Evolutionary conservation across 2,329 filamentous ascomycete species (phyloP).

Genomic region (Periconia sp.): DNA sequence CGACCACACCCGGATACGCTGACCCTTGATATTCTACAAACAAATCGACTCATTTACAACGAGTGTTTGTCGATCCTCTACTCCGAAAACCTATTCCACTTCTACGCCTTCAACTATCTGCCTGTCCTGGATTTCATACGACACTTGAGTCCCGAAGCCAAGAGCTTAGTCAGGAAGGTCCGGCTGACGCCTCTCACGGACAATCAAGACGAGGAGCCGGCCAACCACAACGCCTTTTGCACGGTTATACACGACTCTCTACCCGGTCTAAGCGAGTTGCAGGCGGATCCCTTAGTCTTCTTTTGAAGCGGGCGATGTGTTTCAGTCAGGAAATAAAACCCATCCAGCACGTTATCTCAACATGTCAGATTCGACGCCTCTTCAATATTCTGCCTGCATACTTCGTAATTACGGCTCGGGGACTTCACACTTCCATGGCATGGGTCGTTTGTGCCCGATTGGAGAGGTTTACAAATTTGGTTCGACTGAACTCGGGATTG

Average conservation of each 20-base stretch:
- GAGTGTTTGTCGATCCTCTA: slow-evolving; percentile 43
- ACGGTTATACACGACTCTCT: slow-evolving; percentile 43
- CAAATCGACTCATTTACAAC: slow-evolving; percentile 42
- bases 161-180: slow-evolving; percentile 40
- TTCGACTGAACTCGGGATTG: background rate
- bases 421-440: slow-evolving; percentile 1
- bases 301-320: slow-evolving; percentile 20
- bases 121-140: slow-evolving; percentile 44
- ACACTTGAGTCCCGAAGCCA: slow-evolving; percentile 41
- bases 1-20: slow-evolving; percentile 37
- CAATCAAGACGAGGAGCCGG: slow-evolving; percentile 35
- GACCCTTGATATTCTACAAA: slow-evolving; percentile 39
- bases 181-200: slow-evolving; percentile 41
- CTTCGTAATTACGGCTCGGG: slow-evolving; percentile 5
- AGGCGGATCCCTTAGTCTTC: slow-evolving; percentile 41
- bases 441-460: slow-evolving; percentile 4
- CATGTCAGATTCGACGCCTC: slow-evolving; percentile 3
- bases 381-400: slow-evolving; percentile 3
- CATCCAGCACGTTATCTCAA: background rate
- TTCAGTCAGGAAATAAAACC: background rate
- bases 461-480: background rate
- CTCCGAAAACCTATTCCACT: slow-evolving; percentile 44
- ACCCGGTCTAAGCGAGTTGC: slow-evolving; percentile 38
- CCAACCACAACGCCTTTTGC: slow-evolving; percentile 41
- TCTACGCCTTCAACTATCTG: slow-evolving; percentile 43